A percentile compares a stretch with the other conserved stretches of the same genome.
Evolutionary conservation across 1,139 yeast species (phyloP).

Genomic region (Suhomyces bolitotheri): DNA sequence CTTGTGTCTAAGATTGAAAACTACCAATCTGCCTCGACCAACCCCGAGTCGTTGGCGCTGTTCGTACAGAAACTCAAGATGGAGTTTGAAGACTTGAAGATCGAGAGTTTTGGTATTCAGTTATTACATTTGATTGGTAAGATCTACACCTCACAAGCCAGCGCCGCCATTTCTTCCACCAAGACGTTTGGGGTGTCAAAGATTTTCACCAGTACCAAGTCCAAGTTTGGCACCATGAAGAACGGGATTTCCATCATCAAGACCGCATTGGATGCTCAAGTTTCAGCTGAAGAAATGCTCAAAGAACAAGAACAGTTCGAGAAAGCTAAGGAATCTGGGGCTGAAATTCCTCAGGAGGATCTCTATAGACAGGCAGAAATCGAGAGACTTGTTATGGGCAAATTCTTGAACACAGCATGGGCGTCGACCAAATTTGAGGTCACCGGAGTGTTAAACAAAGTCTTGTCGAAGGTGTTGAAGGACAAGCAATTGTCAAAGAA

Average conservation of each 20-base stretch:
- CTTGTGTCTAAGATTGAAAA: slow-evolving; percentile 48
- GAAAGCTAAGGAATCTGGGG: slow-evolving; percentile 33
- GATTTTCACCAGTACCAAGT: slow-evolving; percentile 50
- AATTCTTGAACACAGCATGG: slow-evolving; percentile 78
- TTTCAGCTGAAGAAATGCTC: slow-evolving; percentile 41
- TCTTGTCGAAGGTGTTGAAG: slow-evolving; percentile 57
- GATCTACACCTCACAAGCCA: slow-evolving; percentile 61
- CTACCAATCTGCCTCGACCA: slow-evolving; percentile 28
- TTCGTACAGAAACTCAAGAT: slow-evolving; percentile 44
- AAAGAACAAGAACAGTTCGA: slow-evolving; percentile 52
- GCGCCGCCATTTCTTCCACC: slow-evolving; percentile 37
- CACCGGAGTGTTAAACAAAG: slow-evolving; percentile 64
- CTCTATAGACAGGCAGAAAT: slow-evolving; percentile 57
- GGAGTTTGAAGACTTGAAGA: slow-evolving; percentile 61
- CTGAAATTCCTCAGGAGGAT: slow-evolving; percentile 42
- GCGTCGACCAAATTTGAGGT: slow-evolving; percentile 75
- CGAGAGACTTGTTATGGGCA: slow-evolving; percentile 69
- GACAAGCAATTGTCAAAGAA: slow-evolving; percentile 56
- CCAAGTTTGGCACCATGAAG: slow-evolving; percentile 40
- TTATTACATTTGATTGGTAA: slow-evolving; percentile 59
- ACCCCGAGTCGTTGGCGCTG: slow-evolving; percentile 35
- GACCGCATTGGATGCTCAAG: slow-evolving; percentile 46
- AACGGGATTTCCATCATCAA: slow-evolving; percentile 43
- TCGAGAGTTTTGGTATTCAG: slow-evolving; percentile 51
- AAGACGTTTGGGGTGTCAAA: slow-evolving; percentile 52